phyloP scores from a whole-genome alignment of 495 filamentous ascomycete species.

The Daldinia caldariorum region DNA sequence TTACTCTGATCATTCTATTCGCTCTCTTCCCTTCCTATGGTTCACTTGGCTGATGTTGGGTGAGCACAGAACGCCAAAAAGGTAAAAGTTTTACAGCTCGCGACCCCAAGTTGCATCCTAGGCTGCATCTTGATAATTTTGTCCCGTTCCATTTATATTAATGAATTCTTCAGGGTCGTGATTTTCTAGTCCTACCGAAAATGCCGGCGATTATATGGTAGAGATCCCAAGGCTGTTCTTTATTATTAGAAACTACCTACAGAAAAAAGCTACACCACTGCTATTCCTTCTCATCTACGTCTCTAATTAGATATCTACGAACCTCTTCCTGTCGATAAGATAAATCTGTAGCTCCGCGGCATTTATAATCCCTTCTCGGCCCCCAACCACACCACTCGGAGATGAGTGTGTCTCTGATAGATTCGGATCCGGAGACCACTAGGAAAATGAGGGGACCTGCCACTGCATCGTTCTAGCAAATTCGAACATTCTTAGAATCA shows the following conservation, averaged over 20 bases:
- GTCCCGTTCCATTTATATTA: slow-evolving; percentile 33
- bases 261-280: slow-evolving; percentile 21
- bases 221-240: slow-evolving; percentile 10
- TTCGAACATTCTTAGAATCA: neutral
- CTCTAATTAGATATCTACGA: neutral
- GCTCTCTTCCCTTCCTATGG: neutral
- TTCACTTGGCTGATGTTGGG: slow-evolving; percentile 7
- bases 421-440: slow-evolving; percentile 5
- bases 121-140: slow-evolving; percentile 27
- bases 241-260: slow-evolving; percentile 37
- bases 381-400: slow-evolving; percentile 13
- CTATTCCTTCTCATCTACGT: slow-evolving; percentile 29
- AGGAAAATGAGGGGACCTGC: neutral
- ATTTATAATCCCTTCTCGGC: neutral
- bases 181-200: slow-evolving; percentile 17
- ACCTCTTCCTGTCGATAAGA: slow-evolving; percentile 20
- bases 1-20: neutral
- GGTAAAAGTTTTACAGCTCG: slow-evolving; percentile 20
- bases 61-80: slow-evolving; percentile 17
- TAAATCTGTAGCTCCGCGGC: neutral
- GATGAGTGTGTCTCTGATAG: neutral
- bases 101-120: slow-evolving; percentile 36
- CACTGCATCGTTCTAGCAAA: slow-evolving; percentile 2
- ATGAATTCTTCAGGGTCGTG: slow-evolving; percentile 14
- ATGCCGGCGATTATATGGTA: slow-evolving; percentile 9